Conservation (phyloP, 805 yeast species). For the Candida nonsorbophila region DNA sequence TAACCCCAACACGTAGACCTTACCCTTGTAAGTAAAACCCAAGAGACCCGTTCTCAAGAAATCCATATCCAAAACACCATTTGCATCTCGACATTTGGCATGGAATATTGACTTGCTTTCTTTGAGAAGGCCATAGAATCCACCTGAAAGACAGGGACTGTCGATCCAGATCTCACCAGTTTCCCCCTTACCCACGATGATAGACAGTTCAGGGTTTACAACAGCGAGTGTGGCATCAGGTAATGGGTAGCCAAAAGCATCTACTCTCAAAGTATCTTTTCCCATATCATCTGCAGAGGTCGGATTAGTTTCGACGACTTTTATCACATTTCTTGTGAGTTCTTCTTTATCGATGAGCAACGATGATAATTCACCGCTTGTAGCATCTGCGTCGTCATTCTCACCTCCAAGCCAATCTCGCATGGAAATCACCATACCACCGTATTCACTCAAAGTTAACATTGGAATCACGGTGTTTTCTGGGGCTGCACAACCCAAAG, state of each 20-base stretch:
- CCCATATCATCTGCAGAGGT: conserved; percentile 40
- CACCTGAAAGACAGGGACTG: conserved; percentile 85
- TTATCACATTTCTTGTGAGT: conserved; percentile 64
- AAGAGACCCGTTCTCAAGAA: conserved; percentile 86
- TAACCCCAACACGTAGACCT: conserved; percentile 80
- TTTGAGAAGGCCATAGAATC: conserved; percentile 68
- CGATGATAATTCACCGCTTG: conserved; percentile 48
- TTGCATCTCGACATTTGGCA: conserved; percentile 71
- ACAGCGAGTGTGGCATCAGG: conserved; percentile 93
- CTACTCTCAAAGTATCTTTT: conserved; percentile 55
- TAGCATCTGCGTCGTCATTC: conserved; percentile 19
- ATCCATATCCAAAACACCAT: conserved; percentile 66
- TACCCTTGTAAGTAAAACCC: conserved; percentile 85
- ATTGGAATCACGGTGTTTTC: conserved; percentile 81
- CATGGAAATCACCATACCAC: conserved; percentile 90
- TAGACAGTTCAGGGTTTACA: conserved; percentile 87
- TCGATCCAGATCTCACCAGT: conserved; percentile 99
- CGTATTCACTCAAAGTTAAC: conserved; percentile 85
- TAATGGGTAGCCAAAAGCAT: conserved; percentile 89
- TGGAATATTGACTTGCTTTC: conserved; percentile 73
- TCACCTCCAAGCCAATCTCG: conserved; percentile 80
- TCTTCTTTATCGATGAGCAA: conserved; percentile 70
- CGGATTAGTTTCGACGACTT: conserved; percentile 57
- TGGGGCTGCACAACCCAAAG: conserved; percentile 78
- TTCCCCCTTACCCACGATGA: conserved; percentile 66